phyloP scores from a whole-genome alignment of 306 rosid species.

The Delonix regia region DNA sequence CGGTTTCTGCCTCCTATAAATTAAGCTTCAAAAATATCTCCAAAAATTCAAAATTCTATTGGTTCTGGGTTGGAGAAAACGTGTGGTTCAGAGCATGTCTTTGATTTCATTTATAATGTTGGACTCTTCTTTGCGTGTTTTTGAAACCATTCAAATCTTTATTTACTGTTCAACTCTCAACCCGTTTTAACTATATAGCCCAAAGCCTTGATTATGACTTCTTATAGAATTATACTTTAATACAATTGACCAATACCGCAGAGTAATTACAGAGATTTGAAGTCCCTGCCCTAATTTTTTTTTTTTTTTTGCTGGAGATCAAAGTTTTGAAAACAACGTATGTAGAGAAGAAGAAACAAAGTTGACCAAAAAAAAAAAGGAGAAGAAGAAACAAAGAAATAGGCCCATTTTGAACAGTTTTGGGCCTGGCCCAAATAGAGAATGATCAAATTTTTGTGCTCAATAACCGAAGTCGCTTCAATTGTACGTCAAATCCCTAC shows the following conservation, averaged over 20 bases:
- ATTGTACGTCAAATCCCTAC: not conserved
- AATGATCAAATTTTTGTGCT: not conserved
- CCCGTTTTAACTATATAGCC: not conserved
- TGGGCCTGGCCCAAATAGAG: not conserved
- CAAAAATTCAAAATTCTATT: conserved; percentile 39
- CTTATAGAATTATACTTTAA: conserved; percentile 33
- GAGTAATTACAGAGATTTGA: conserved; percentile 3
- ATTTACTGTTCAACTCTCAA: not conserved
- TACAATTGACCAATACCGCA: conserved; percentile 11
- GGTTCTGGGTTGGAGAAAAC: conserved; percentile 43
- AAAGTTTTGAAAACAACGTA: no score
- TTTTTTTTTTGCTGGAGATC: no score
- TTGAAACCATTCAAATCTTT: not conserved
- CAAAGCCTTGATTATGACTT: conserved; percentile 16
- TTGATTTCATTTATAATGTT: conserved; percentile 37
- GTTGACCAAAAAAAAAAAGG: no score
- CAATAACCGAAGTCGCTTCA: not conserved
- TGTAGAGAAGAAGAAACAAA: no score
- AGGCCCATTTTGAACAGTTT: not conserved
- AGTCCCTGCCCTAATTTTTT: no score
- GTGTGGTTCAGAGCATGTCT: conserved; percentile 43
- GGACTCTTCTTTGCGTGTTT: conserved; percentile 35
- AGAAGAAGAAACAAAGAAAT: not conserved
- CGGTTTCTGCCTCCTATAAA: conserved; percentile 28
- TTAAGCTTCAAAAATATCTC: conserved; percentile 8